These are phyloP conservation scores for Verticillium longisporum DNA, from an alignment of 2,329 filamentous ascomycete species.

Conservation along the genomic window DNA sequence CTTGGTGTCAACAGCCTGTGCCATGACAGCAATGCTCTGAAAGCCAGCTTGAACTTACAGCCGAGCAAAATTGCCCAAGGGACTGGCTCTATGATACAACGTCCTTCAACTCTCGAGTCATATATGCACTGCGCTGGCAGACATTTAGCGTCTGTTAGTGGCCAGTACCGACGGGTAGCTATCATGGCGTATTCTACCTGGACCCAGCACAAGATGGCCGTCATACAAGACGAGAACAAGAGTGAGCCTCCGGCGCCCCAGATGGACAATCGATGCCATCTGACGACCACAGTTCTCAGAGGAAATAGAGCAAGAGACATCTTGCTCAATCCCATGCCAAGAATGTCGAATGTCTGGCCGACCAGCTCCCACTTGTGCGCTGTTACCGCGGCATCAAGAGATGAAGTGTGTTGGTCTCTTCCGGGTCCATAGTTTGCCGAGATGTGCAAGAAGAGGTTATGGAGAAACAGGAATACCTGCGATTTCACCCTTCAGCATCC, in stretches of 20 bases:
- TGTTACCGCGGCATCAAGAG: conserved; percentile 12
- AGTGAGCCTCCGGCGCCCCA: conserved; percentile 18
- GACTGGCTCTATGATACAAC: conserved; percentile 7
- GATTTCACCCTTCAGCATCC: conserved; percentile 2
- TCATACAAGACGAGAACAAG: background rate
- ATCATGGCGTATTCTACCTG: background rate
- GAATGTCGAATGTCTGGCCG: conserved; percentile 27
- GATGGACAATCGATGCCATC: conserved; percentile 27
- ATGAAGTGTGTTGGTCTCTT: background rate
- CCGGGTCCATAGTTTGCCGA: background rate
- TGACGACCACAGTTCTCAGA: conserved; percentile 24
- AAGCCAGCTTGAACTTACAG: background rate
- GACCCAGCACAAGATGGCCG: background rate
- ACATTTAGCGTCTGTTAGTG: background rate
- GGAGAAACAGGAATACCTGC: conserved; percentile 25
- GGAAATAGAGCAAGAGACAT: conserved; percentile 30
- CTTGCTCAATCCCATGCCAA: conserved; percentile 31
- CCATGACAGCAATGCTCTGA: background rate
- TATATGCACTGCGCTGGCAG: background rate
- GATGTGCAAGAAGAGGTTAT: conserved; percentile 15
- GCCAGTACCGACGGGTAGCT: background rate
- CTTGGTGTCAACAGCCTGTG: too few species aligned
- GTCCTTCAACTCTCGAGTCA: background rate
- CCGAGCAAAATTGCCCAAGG: background rate
- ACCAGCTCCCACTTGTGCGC: conserved; percentile 23